Conservation (phyloP, 148 eudicot species). For the Rhododendron mucronatum region DNA sequence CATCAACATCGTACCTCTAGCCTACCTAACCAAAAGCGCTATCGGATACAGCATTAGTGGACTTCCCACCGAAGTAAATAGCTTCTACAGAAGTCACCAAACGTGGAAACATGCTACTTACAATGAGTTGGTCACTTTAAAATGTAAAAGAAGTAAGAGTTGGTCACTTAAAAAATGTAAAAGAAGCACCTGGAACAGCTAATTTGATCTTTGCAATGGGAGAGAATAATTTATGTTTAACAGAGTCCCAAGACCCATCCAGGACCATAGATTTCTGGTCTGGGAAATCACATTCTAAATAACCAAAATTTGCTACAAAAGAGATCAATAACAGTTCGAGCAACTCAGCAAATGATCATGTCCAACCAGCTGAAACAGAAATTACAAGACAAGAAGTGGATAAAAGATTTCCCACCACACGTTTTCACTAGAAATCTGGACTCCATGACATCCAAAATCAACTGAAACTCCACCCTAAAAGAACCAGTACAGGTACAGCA, state of each 20-base stretch:
- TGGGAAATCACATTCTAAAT: background rate
- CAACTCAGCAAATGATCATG: background rate
- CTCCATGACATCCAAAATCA: background rate
- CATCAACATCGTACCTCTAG: background rate
- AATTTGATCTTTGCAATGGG: background rate
- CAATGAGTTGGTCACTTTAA: background rate
- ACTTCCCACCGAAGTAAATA: background rate
- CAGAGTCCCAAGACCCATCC: background rate
- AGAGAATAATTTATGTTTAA: too few relatives aligned
- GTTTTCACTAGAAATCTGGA: background rate
- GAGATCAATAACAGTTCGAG: background rate
- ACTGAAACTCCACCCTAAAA: background rate
- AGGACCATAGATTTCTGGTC: background rate
- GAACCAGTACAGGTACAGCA: background rate
- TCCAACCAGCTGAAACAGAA: background rate
- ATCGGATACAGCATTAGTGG: background rate
- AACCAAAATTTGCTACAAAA: background rate
- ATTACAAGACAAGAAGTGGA: background rate
- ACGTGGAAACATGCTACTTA: background rate
- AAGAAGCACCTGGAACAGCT: background rate
- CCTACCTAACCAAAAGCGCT: background rate
- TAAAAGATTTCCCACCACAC: background rate
- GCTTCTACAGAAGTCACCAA: background rate
- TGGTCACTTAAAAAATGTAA: background rate
- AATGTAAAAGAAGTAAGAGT: background rate